Conservation (phyloP, 2,329 filamentous ascomycete genomes). For the Biscogniauxia sp. region DNA sequence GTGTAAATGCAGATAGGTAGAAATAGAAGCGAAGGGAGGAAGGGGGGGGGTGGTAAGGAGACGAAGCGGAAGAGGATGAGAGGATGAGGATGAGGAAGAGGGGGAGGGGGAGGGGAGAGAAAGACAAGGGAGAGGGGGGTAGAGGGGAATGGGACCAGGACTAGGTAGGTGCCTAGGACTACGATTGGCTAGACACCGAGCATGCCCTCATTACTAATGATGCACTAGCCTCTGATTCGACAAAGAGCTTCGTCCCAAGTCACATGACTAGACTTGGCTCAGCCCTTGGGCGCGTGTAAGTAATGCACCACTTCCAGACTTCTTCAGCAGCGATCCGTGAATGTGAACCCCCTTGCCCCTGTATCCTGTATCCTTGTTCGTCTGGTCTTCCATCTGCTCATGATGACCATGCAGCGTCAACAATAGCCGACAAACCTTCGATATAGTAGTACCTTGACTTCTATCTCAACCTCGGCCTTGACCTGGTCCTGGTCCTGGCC, state of each 20-base stretch:
- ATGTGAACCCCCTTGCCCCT: too few relatives aligned
- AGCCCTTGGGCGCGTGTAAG: slow-evolving; percentile 24
- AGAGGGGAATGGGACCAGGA: too few relatives aligned
- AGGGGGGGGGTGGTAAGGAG: neutral
- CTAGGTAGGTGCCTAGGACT: too few relatives aligned
- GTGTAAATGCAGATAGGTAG: neutral
- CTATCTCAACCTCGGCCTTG: too few relatives aligned
- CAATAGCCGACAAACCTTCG: slow-evolving; percentile 8
- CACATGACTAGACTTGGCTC: slow-evolving; percentile 21
- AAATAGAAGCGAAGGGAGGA: too few relatives aligned
- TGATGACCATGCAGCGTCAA: slow-evolving; percentile 1
- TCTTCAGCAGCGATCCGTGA: too few relatives aligned
- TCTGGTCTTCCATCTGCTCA: slow-evolving; percentile 1
- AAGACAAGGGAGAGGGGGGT: too few relatives aligned
- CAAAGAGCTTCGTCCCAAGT: neutral
- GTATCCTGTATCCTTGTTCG: slow-evolving; percentile 2
- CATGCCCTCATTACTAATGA: too few relatives aligned
- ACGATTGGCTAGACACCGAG: neutral
- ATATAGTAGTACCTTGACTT: slow-evolving; percentile 1
- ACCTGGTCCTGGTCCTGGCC: slow-evolving; percentile 5
- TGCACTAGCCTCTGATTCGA: slow-evolving; percentile 10
- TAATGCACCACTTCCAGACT: slow-evolving; percentile 2
- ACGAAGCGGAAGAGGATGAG: neutral
- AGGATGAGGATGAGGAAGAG: neutral
- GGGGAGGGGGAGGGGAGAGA: neutral